phyloP scores from a whole-genome alignment of 345 rosid species.

The Trapa incisa region DNA sequence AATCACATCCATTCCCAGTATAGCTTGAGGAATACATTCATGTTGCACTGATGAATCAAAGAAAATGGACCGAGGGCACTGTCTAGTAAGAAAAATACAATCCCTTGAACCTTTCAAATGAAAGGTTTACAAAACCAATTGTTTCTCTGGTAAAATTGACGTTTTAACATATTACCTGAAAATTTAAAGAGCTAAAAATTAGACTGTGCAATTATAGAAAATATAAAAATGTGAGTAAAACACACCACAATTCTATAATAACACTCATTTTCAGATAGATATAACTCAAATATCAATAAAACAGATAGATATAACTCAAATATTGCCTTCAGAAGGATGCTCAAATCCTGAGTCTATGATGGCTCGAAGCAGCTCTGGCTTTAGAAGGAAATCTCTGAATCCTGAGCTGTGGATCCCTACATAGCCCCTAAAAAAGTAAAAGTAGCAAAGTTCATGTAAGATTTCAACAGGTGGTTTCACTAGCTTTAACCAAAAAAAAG shows the following conservation, averaged over 20 bases:
- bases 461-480: background rate
- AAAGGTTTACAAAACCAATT: conserved; percentile 51
- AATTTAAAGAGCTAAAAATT: background rate
- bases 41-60: conserved; percentile 95
- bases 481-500: background rate
- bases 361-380: conserved; percentile 95
- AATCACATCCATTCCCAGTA: conserved; percentile 78
- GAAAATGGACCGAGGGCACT: conserved; percentile 68
- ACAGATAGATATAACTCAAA: background rate
- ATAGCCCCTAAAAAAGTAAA: conserved; percentile 47
- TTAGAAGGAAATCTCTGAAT: conserved; percentile 97
- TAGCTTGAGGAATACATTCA: conserved; percentile 42
- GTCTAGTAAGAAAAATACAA: conserved; percentile 58
- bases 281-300: background rate
- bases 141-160: conserved; percentile 50
- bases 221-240: background rate
- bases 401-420: conserved; percentile 99
- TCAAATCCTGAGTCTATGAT: conserved; percentile 98
- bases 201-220: conserved; percentile 11
- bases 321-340: conserved; percentile 96
- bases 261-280: background rate
- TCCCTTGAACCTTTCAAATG: conserved; percentile 47
- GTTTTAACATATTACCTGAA: conserved; percentile 50
- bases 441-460: background rate
- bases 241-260: background rate